Evolutionary conservation across 1,139 yeast genomes (phyloP), one percentile per base, ranked within the genome.

Genomic region (Yamadazyma aaseri): DNA sequence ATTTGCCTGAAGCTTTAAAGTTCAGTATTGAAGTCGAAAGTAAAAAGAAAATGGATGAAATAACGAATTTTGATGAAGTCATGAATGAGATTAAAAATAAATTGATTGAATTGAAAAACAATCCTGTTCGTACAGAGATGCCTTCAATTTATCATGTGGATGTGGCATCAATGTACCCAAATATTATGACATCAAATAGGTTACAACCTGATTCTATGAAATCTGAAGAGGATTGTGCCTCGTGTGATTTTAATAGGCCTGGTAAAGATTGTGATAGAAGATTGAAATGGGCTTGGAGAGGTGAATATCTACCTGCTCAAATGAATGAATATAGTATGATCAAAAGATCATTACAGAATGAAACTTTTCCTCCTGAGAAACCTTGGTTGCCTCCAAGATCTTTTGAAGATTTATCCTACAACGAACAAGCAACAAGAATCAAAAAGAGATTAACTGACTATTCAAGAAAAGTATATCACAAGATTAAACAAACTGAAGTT

Each of bases 101-200:
- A 44, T 64, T 94, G 15, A 41, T 71, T 14, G 83, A 73, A 5
- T 60, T 94, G 36, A 79, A 78, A 41, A 58, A 69, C 3, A 71
- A 72, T 22, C 92, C 95, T 1, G 65, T 65, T 24, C 67, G 97
- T 46, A 58, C 61, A 8, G 98, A 92, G 51, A 67, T 67, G 6
- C 99, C 99, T 0, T 68, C 86, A 25, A 94, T 94, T 45, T 94
- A 94, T 52, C 99, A 94, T 56, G 96, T 94, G 26, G 99, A 94
- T 66, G 99, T 94, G 35, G 97, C 99, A 0, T 92, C 98, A 0
- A 94, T 94, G 99, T 94, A 94, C 53, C 99, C 99, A 3, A 92
- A 94, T 55, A 94, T 94, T 52, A 94, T 94, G 97, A 87, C 96
- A 3, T 86, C 98, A 0, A 94, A 94, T 60, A 79, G 99, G 53